Evolutionary conservation across 208 protist species (phyloP).

Genomic region (Entamoeba invadens): DNA sequence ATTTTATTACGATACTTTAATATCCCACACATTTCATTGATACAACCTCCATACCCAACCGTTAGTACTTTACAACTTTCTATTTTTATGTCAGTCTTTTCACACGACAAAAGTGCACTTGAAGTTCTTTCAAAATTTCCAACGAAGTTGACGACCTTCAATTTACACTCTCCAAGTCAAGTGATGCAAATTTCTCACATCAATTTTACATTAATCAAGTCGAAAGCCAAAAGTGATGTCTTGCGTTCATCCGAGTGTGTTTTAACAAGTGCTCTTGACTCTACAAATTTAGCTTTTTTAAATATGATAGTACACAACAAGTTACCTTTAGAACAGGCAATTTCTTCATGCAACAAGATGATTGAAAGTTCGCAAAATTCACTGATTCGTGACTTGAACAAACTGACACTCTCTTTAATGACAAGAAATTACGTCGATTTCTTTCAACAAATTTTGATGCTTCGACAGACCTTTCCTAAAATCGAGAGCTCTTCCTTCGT

Average conservation of each 20-base stretch:
- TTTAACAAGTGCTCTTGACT: too few species aligned
- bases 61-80: neutral
- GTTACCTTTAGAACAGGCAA: too few species aligned
- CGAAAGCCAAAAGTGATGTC: too few species aligned
- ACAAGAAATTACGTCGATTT: neutral
- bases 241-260: too few species aligned
- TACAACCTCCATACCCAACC: neutral
- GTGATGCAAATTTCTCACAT: neutral
- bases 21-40: neutral
- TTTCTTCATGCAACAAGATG: neutral
- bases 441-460: neutral
- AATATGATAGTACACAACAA: too few species aligned
- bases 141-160: neutral
- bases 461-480: neutral
- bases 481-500: neutral
- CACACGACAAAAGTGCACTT: neutral
- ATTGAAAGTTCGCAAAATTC: too few species aligned
- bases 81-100: neutral
- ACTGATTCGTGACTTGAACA: neutral
- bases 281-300: too few species aligned
- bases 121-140: neutral
- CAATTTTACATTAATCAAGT: neutral
- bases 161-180: neutral
- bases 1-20: neutral
- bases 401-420: neutral